A percentile compares a stretch with the other conserved stretches of the same genome.
Conservation (phyloP, 495 filamentous ascomycete genomes). For the Clavariopsis aquatica region DNA sequence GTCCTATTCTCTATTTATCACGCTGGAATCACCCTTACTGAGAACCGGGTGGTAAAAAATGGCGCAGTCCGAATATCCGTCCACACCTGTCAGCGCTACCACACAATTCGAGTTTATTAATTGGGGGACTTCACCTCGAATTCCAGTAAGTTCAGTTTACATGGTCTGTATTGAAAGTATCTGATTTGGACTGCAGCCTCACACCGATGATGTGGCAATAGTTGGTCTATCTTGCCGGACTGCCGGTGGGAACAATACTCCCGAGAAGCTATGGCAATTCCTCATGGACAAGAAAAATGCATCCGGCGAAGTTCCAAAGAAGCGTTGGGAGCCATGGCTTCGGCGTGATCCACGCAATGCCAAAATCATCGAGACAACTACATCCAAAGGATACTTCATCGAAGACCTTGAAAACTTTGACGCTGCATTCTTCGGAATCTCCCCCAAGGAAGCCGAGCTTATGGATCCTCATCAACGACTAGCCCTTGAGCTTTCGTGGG, state of each 20-base stretch:
- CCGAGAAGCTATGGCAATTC: constrained; percentile 45
- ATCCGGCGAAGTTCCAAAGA: constrained; percentile 40
- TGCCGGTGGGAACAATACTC: constrained; percentile 41
- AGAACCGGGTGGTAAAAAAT: too few species aligned
- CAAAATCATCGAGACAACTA: constrained; percentile 32
- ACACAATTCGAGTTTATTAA: not conserved
- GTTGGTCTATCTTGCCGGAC: constrained; percentile 47
- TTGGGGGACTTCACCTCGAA: not conserved
- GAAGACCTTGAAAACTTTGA: constrained; percentile 47
- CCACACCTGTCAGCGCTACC: not conserved
- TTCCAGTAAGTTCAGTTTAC: not conserved
- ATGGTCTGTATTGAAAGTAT: not conserved
- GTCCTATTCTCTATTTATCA: too few species aligned
- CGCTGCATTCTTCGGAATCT: constrained; percentile 31
- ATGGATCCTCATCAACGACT: constrained; percentile 22
- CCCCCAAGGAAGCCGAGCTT: constrained; percentile 8
- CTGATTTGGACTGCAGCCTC: not conserved
- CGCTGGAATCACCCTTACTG: too few species aligned
- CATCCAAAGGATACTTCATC: constrained; percentile 43
- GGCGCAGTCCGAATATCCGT: not conserved
- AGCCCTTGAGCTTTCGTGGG: constrained; percentile 10
- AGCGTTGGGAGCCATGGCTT: constrained; percentile 47
- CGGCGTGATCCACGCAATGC: constrained; percentile 40
- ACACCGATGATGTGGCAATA: constrained; percentile 36
- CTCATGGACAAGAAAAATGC: constrained; percentile 44